phyloP scores from a whole-genome alignment of 1,284 basidiomycete species.

The Sporisorium sorghi region DNA sequence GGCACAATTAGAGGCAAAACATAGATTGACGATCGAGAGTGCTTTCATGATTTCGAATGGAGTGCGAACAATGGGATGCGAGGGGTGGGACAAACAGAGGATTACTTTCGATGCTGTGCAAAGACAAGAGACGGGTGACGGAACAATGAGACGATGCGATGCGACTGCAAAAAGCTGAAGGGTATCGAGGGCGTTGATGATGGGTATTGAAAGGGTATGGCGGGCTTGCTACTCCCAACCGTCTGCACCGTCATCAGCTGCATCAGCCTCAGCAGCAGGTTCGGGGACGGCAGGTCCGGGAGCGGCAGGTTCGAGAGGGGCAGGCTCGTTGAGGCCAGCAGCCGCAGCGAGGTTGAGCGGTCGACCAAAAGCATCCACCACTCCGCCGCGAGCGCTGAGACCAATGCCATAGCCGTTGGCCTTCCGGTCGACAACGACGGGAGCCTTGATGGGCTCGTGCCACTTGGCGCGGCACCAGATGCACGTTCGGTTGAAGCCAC shows the following conservation, averaged over 20 bases:
- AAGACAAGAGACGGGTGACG: neutral
- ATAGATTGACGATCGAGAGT: neutral
- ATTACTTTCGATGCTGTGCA: conserved; percentile 1
- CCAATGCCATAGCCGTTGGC: conserved; percentile 43
- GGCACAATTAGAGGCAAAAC: neutral
- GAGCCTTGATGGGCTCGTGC: conserved; percentile 7
- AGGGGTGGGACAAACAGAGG: too few species aligned
- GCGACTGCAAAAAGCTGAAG: neutral
- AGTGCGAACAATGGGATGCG: neutral
- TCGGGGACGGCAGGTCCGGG: conserved; percentile 15
- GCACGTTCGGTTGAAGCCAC: conserved; percentile 28
- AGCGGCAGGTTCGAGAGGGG: conserved; percentile 11
- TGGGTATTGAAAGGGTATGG: neutral
- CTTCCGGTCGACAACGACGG: neutral
- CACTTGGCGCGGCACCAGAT: conserved; percentile 48
- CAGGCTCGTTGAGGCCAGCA: conserved; percentile 19
- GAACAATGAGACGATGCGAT: conserved; percentile 1
- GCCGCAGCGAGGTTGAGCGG: conserved; percentile 44
- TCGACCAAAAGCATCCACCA: conserved; percentile 19
- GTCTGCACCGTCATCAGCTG: conserved; percentile 2
- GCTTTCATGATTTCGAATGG: neutral
- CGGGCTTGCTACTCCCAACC: conserved; percentile 8
- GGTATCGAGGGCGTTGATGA: conserved; percentile 4
- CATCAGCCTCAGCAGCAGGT: conserved; percentile 11
- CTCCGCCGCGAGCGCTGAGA: conserved; percentile 14